A percentile compares a stretch with the other conserved stretches of the same genome.
Conservation (phyloP, 441 rosid species). For the Erysimum cheiri region DNA sequence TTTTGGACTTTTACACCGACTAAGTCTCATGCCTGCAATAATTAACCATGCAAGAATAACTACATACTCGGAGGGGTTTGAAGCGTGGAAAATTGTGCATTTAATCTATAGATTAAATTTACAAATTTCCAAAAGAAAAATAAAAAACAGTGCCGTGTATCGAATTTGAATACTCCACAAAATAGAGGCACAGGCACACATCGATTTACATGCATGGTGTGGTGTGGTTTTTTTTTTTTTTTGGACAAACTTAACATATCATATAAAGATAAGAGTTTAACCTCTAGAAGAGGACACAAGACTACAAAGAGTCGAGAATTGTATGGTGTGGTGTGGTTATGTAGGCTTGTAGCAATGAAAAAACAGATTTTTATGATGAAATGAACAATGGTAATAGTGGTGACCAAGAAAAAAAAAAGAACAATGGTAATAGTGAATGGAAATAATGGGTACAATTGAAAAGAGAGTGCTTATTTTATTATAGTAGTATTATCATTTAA, state of each 20-base stretch:
- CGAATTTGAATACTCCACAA: background rate
- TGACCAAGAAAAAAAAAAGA: too few species aligned
- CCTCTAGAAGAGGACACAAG: too few species aligned
- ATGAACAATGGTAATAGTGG: too few species aligned
- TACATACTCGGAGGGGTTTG: background rate
- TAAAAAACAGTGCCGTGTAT: background rate
- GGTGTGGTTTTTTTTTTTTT: too few species aligned
- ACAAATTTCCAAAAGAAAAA: too few species aligned
- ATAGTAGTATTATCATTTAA: background rate
- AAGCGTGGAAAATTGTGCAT: background rate
- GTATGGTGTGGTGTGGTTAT: background rate
- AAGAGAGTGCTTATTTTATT: slow-evolving; percentile 14
- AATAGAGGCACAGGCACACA: background rate
- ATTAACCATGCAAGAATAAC: slow-evolving; percentile 30
- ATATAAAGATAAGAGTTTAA: too few species aligned
- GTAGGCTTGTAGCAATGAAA: background rate
- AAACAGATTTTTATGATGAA: background rate
- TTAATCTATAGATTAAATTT: too few species aligned
- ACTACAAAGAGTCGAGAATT: too few species aligned
- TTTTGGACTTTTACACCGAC: slow-evolving; percentile 38
- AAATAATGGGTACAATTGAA: background rate
- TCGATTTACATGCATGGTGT: background rate
- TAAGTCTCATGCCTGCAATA: slow-evolving; percentile 36
- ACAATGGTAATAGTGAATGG: background rate
- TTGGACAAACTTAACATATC: too few species aligned